Percentiles rank a stretch among this genome's conserved stretches.
These are phyloP conservation scores for Solanum chilense DNA, from an alignment of 257 asterid genomes.

Conservation along the genomic window DNA sequence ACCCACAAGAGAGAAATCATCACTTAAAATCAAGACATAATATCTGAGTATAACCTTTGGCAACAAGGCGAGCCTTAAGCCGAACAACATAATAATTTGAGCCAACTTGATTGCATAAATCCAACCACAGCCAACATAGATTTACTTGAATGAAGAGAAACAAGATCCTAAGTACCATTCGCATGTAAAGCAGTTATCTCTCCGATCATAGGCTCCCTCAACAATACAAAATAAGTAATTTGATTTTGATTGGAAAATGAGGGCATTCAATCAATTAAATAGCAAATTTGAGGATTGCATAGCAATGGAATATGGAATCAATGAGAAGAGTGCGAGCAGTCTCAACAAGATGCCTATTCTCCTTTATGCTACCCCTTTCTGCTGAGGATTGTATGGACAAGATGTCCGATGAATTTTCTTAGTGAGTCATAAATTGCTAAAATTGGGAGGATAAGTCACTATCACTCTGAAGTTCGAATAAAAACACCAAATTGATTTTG, in stretches of 20 bases:
- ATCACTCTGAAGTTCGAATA: neutral
- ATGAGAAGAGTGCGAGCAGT: neutral
- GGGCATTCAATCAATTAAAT: neutral
- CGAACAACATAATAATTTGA: neutral
- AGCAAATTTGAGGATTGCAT: neutral
- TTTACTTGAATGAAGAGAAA: neutral
- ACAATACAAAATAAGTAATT: neutral
- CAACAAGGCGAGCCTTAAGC: neutral
- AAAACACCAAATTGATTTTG: neutral
- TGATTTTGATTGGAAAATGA: too few relatives aligned
- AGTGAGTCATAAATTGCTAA: neutral
- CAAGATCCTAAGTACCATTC: neutral
- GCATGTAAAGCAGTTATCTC: neutral
- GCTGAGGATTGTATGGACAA: neutral
- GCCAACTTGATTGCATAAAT: neutral
- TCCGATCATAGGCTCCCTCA: neutral
- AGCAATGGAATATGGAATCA: neutral
- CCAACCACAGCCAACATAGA: neutral
- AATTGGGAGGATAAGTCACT: neutral
- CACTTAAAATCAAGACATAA: neutral
- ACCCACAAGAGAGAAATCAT: neutral
- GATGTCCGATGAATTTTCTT: neutral
- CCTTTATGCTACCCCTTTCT: neutral
- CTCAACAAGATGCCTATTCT: neutral
- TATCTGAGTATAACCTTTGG: neutral